Evolutionary conservation across 768 basidiomycete species (phyloP).

Genomic region (Wakefieldia striispora): DNA sequence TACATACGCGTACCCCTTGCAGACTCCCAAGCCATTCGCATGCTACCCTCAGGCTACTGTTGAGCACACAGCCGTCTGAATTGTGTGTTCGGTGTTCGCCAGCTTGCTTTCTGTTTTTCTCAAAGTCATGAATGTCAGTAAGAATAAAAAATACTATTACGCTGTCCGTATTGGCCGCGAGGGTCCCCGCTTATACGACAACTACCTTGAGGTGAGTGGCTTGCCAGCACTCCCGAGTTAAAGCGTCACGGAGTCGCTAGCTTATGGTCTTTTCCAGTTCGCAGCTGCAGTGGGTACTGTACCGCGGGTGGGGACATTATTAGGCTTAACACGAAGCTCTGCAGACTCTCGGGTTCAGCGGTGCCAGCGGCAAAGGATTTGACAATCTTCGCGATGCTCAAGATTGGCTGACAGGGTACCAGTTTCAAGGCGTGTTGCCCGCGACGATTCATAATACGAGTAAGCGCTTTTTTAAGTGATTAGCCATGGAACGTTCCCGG

Average conservation of each 20-base stretch:
- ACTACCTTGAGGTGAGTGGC: slow-evolving; percentile 25
- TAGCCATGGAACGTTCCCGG: neutral
- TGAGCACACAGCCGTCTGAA: neutral
- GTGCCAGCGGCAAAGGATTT: slow-evolving; percentile 32
- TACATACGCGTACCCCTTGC: neutral
- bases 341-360: slow-evolving; percentile 29
- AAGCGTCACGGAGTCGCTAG: neutral
- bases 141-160: slow-evolving; percentile 30
- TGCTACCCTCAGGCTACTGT: neutral
- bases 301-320: too few species aligned
- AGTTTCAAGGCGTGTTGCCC: slow-evolving; percentile 7
- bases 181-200: slow-evolving; percentile 33
- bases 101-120: neutral
- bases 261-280: slow-evolving; percentile 17
- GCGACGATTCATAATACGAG: slow-evolving; percentile 17
- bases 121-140: slow-evolving; percentile 7
- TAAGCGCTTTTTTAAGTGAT: slow-evolving; percentile 7
- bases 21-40: neutral
- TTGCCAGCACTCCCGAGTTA: neutral
- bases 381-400: slow-evolving; percentile 28
- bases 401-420: slow-evolving; percentile 20
- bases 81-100: neutral
- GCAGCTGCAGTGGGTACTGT: slow-evolving; percentile 20
- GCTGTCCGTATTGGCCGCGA: slow-evolving; percentile 35
- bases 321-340: too few species aligned